A percentile compares a stretch with the other conserved stretches of the same genome.
Conservation (phyloP, 345 rosid genomes). For the Murraya paniculata region DNA sequence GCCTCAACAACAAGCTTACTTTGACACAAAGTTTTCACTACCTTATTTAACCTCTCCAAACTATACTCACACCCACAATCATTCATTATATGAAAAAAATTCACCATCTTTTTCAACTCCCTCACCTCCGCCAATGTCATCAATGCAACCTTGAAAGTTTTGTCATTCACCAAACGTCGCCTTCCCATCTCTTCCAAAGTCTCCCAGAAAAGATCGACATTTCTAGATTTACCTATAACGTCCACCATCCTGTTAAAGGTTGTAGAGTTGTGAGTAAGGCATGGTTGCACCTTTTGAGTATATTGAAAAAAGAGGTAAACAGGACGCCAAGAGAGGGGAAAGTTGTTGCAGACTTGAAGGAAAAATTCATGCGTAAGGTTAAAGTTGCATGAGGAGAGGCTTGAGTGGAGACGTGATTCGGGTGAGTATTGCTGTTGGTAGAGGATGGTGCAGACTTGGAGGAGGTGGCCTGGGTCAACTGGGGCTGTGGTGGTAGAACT, state of each 20-base stretch:
- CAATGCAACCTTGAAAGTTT: conserved; percentile 60
- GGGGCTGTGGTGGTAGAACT: conserved; percentile 23
- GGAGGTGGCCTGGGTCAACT: conserved; percentile 54
- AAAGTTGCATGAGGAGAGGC: conserved; percentile 44
- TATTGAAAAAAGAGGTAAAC: conserved; percentile 68
- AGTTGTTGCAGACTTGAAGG: conserved; percentile 84
- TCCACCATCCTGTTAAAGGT: conserved; percentile 71
- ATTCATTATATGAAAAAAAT: conserved; percentile 67
- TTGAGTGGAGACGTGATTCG: conserved; percentile 56
- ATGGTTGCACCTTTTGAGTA: conserved; percentile 35
- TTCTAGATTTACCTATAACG: conserved; percentile 58
- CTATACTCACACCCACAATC: conserved; percentile 47
- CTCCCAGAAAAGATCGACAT: conserved; percentile 76
- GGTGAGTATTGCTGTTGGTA: conserved; percentile 73
- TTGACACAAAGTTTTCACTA: conserved; percentile 50
- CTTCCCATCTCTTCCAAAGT: conserved; percentile 45
- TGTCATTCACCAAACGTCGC: conserved; percentile 53
- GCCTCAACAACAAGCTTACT: conserved; percentile 67
- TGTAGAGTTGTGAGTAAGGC: conserved; percentile 44
- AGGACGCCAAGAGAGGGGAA: conserved; percentile 84
- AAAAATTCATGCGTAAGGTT: conserved; percentile 65
- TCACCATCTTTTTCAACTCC: conserved; percentile 70
- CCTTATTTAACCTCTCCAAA: conserved; percentile 50
- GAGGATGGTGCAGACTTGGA: conserved; percentile 75
- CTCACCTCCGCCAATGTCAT: conserved; percentile 59